phyloP scores from a whole-genome alignment of 1,284 basidiomycete genomes.

The Rhodotorula sp. region DNA sequence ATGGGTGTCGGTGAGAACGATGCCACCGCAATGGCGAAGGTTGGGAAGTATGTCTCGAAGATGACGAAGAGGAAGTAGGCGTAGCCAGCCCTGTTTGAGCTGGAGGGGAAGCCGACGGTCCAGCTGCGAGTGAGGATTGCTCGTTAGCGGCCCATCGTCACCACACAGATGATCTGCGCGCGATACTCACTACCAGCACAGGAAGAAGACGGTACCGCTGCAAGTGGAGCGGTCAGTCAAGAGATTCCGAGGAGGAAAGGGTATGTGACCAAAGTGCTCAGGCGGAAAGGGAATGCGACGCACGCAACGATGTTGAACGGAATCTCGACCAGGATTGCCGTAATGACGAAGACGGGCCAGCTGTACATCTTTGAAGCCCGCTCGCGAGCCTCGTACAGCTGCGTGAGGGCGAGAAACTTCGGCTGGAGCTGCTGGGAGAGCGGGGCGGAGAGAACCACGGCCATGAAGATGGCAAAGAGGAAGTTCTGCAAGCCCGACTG shows the following conservation, averaged over 20 bases:
- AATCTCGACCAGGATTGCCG: constrained; percentile 51
- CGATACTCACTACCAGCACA: constrained; percentile 50
- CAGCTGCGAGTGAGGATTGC: neutral
- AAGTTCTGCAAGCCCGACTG: constrained; percentile 77
- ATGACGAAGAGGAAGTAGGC: constrained; percentile 45
- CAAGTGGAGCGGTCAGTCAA: constrained; percentile 25
- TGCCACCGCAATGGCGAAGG: constrained; percentile 59
- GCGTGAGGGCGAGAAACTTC: constrained; percentile 55
- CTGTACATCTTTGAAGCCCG: constrained; percentile 74
- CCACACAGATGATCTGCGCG: constrained; percentile 2
- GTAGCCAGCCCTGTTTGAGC: constrained; percentile 30
- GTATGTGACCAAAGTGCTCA: too few species aligned
- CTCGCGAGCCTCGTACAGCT: constrained; percentile 71
- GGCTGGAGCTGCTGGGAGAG: constrained; percentile 53
- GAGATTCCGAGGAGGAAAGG: neutral
- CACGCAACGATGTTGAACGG: constrained; percentile 46
- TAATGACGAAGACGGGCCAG: constrained; percentile 66
- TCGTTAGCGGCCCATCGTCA: too few species aligned
- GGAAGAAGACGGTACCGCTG: constrained; percentile 48
- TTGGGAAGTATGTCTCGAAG: constrained; percentile 51
- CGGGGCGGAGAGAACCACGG: constrained; percentile 46
- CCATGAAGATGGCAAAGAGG: constrained; percentile 59
- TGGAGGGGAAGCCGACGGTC: constrained; percentile 47
- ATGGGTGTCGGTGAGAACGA: constrained; percentile 65
- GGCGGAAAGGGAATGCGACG: neutral